A percentile compares a stretch with the other conserved stretches of the same genome.
Conservation (phyloP, 208 protist species). For the Hexamita inflata region DNA sequence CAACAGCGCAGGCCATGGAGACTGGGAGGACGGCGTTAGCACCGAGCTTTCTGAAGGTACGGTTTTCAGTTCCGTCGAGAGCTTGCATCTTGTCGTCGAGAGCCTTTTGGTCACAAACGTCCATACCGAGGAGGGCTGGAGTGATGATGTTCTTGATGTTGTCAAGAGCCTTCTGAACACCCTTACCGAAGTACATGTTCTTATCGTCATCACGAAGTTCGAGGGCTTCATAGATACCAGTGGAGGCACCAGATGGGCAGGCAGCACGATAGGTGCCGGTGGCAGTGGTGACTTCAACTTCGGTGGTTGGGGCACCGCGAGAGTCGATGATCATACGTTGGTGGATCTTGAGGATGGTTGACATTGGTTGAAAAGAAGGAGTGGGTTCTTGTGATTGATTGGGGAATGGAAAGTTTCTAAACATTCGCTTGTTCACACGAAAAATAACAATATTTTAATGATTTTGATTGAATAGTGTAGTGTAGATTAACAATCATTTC, state of each 20-base stretch:
- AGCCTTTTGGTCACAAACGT: slow-evolving; percentile 54
- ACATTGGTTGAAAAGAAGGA: too few relatives aligned
- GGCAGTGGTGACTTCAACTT: slow-evolving; percentile 84
- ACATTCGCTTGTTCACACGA: too few relatives aligned
- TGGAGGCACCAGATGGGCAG: slow-evolving; percentile 93
- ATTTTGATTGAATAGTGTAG: too few relatives aligned
- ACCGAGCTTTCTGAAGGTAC: slow-evolving; percentile 62
- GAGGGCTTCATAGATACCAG: slow-evolving; percentile 82
- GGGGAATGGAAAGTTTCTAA: too few relatives aligned
- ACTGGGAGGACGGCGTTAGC: slow-evolving; percentile 93
- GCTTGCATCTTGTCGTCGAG: slow-evolving; percentile 77
- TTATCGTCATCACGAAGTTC: slow-evolving; percentile 80
- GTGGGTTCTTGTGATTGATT: too few relatives aligned
- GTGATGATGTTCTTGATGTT: slow-evolving; percentile 83
- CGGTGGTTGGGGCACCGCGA: slow-evolving; percentile 67
- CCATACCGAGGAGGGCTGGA: slow-evolving; percentile 71
- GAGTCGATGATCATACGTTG: slow-evolving; percentile 64
- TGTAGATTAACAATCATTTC: too few relatives aligned
- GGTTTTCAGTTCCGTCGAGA: slow-evolving; percentile 87
- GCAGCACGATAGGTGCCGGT: slow-evolving; percentile 74
- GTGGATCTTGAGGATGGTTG: slow-evolving; percentile 22
- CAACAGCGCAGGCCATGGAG: slow-evolving; percentile 85
- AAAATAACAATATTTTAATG: too few relatives aligned
- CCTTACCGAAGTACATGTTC: slow-evolving; percentile 77
- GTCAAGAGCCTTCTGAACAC: slow-evolving; percentile 75